These are phyloP conservation scores for Plantago major DNA, from an alignment of 257 asterid species.

Conservation along the genomic window DNA sequence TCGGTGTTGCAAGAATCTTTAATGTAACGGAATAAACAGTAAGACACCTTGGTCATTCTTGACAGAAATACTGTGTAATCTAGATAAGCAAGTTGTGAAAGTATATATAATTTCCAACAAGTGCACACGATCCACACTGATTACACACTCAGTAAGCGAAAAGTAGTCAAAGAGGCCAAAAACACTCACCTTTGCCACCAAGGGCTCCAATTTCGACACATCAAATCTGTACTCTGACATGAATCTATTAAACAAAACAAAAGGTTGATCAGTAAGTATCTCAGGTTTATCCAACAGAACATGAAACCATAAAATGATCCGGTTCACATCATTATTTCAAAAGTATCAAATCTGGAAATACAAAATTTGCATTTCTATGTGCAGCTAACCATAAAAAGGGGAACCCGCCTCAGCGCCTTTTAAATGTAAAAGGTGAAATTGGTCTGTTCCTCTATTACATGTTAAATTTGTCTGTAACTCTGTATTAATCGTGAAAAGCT, in stretches of 20 bases:
- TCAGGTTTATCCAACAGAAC: background rate
- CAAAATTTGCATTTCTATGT: background rate
- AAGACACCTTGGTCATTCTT: background rate
- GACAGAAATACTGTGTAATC: background rate
- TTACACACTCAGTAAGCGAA: slow-evolving; percentile 13
- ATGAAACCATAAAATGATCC: slow-evolving; percentile 1
- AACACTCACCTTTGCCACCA: slow-evolving; percentile 80
- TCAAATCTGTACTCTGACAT: slow-evolving; percentile 79
- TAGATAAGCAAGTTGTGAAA: background rate
- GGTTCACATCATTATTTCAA: background rate
- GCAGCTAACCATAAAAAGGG: background rate
- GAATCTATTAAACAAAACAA: slow-evolving; percentile 38
- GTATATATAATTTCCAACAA: too few species aligned
- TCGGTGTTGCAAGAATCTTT: too few species aligned
- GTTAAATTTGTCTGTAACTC: too few species aligned
- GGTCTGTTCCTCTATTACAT: too few species aligned
- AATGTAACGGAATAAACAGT: too few species aligned
- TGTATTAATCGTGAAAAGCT: too few species aligned
- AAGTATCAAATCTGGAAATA: background rate
- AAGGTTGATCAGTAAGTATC: slow-evolving; percentile 6
- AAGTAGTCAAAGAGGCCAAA: slow-evolving; percentile 12
- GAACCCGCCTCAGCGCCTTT: background rate
- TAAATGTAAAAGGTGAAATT: background rate
- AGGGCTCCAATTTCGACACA: slow-evolving; percentile 81
- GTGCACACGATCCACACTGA: background rate